Conservation (phyloP, 805 yeast genomes). For the Scheffersomyces lignosus region DNA sequence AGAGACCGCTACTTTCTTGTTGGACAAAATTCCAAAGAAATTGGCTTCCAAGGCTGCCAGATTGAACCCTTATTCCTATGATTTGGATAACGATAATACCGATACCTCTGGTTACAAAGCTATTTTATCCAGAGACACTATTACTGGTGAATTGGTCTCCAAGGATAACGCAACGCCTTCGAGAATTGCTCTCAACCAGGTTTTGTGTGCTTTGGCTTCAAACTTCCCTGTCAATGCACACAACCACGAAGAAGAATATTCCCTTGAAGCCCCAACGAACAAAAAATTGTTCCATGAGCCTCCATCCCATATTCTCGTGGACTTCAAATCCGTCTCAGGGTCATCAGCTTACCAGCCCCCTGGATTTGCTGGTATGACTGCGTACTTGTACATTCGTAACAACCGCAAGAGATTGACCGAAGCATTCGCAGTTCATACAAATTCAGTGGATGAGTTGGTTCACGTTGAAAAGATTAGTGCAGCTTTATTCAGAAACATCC, state of each 20-base stretch:
- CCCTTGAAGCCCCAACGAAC: slow-evolving; percentile 47
- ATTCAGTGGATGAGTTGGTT: slow-evolving; percentile 54
- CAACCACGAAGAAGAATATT: slow-evolving; percentile 21
- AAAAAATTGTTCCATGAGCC: slow-evolving; percentile 49
- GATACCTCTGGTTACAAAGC: slow-evolving; percentile 69
- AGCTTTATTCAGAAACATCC: slow-evolving; percentile 76
- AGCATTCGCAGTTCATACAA: slow-evolving; percentile 70
- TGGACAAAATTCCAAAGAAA: slow-evolving; percentile 62
- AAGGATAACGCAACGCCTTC: slow-evolving; percentile 48
- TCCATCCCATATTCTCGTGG: slow-evolving; percentile 71
- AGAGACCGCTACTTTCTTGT: slow-evolving; percentile 50
- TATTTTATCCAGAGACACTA: slow-evolving; percentile 61
- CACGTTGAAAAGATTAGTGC: slow-evolving; percentile 69
- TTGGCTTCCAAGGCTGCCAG: slow-evolving; percentile 46
- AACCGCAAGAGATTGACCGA: slow-evolving; percentile 68
- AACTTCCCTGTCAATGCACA: slow-evolving; percentile 59
- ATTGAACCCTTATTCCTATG: slow-evolving; percentile 38
- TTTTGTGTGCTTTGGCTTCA: slow-evolving; percentile 69
- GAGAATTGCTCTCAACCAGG: slow-evolving; percentile 63
- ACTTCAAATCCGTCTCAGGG: slow-evolving; percentile 66
- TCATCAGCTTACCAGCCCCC: slow-evolving; percentile 61
- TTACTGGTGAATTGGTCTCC: slow-evolving; percentile 56
- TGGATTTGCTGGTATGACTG: slow-evolving; percentile 70
- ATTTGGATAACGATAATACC: slow-evolving; percentile 38
- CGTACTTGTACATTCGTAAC: slow-evolving; percentile 69